Evolutionary conservation across 1,284 basidiomycete genomes (phyloP).

Genomic region (Sporisorium sorghi): DNA sequence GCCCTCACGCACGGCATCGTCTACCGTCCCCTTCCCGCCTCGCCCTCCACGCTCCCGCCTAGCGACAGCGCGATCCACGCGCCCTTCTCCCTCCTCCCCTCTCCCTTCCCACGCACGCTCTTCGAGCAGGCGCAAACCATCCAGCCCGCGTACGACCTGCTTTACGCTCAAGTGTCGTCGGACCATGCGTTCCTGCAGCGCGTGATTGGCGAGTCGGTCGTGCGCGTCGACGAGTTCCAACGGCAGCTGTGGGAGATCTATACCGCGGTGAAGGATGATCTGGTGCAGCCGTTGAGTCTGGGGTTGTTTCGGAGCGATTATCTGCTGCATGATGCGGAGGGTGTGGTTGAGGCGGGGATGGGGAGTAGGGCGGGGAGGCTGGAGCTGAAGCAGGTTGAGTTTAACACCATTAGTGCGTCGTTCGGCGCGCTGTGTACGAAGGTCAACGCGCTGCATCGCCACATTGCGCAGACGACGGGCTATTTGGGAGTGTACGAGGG

Average conservation of each 20-base stretch:
- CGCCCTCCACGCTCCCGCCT: conserved; percentile 59
- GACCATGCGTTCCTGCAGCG: conserved; percentile 83
- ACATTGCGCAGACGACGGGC: conserved; percentile 31
- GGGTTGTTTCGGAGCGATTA: conserved; percentile 98
- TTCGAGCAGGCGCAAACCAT: conserved; percentile 79
- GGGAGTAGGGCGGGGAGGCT: conserved; percentile 61
- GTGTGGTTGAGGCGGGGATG: neutral
- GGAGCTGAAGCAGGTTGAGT: conserved; percentile 92
- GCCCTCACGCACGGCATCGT: conserved; percentile 86
- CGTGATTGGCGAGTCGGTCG: conserved; percentile 84
- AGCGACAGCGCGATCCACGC: conserved; percentile 82
- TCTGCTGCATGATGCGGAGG: conserved; percentile 77
- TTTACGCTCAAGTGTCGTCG: conserved; percentile 86
- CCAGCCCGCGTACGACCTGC: conserved; percentile 83
- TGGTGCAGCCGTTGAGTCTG: conserved; percentile 79
- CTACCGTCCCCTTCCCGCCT: conserved; percentile 76
- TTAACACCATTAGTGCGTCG: conserved; percentile 94
- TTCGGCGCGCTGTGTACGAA: conserved; percentile 86
- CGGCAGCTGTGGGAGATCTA: conserved; percentile 86
- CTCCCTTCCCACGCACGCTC: conserved; percentile 82
- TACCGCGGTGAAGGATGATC: conserved; percentile 74
- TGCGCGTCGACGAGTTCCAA: conserved; percentile 87
- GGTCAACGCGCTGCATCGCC: conserved; percentile 78
- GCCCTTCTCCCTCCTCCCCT: conserved; percentile 86
- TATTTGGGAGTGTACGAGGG: conserved; percentile 74